Evolutionary conservation across 768 basidiomycete species (phyloP), one percentile per base, ranked within the genome.

Genomic region (Suillus discolor): DNA sequence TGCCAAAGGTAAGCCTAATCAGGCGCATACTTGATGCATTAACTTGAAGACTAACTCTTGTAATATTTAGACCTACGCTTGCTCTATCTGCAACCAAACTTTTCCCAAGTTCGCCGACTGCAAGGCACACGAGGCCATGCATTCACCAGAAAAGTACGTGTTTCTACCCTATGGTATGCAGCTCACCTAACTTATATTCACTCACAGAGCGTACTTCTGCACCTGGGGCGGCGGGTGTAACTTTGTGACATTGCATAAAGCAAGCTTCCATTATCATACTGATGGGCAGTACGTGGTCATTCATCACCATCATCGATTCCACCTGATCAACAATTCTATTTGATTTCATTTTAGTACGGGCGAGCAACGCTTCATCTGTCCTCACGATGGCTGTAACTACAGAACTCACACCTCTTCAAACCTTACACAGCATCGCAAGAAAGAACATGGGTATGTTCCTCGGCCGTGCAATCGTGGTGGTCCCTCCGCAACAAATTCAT

Each of bases 371-470:
- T 76, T 61, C n/a, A 3, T 1, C 23, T 64, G 63, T 45, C 63
- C 57, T 44, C 23, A 64, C 6, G 42, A 31, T 8, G 41, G 7
- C 9, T 64, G 75, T 54, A 42, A 64, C 16, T 77, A 67, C 59
- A 66, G 41, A 39, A 77, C 75, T 1, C 20, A 64, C 3, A 71
- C 73, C 47, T 71, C 76, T 18, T 70, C 74, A 0, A 64, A 67
- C 28, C 44, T 77, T 6, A 66, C 74, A 13, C 72, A 63, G 53
- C 73, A 77, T 53, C 67, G 76, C 9, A 67, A 71, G 47, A 61
- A 57, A 18, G 9, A n/a, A 13, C 76, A 77, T 20, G 70, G 64
- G 1, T 68, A 74, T 36, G 20, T 69, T 15, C 72, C 75, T 57
- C 15, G 15, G n/a, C 7, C 55, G 31, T 6, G n/a, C n/a, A n/a